phyloP scores from a whole-genome alignment of 164 flowering plant genomes.

The Kingdonia uniflora region DNA sequence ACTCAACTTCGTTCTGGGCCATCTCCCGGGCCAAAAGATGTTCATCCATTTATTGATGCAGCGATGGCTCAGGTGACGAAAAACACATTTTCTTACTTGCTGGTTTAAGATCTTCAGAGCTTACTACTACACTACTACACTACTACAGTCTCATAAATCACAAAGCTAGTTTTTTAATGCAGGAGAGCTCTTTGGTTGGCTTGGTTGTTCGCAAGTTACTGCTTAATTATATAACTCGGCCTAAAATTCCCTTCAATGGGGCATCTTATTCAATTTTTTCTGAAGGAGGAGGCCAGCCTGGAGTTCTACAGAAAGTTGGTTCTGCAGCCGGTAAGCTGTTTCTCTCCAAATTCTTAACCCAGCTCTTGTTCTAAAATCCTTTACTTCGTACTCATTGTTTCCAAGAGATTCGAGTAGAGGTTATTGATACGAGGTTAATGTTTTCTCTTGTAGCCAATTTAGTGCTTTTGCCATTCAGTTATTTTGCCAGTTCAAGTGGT shows the following conservation, averaged over 20 bases:
- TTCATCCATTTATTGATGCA: constrained; percentile 86
- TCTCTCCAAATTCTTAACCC: too few relatives aligned
- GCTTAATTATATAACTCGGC: constrained; percentile 54
- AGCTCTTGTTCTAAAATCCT: too few relatives aligned
- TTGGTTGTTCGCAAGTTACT: constrained; percentile 58
- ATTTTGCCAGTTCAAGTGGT: constrained; percentile 51
- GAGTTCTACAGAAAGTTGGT: constrained; percentile 85
- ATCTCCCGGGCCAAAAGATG: constrained; percentile 71
- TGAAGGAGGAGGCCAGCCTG: constrained; percentile 50
- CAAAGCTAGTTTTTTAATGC: constrained; percentile 16
- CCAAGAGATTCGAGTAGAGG: too few relatives aligned
- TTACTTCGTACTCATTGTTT: too few relatives aligned
- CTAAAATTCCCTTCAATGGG: constrained; percentile 34
- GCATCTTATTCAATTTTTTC: constrained; percentile 45
- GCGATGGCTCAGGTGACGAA: constrained; percentile 71
- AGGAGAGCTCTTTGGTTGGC: constrained; percentile 65
- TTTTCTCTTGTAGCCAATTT: constrained; percentile 64
- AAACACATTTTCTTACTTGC: constrained; percentile 6
- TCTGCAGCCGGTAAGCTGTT: constrained; percentile 76
- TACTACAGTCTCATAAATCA: neutral
- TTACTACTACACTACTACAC: constrained; percentile 5
- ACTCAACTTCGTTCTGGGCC: constrained; percentile 92
- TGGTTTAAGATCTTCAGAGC: neutral
- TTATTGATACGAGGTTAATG: constrained; percentile 12
- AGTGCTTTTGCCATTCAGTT: constrained; percentile 69